Conservation (phyloP, 1,139 yeast genomes). For the Zygotorulaspora mrakii region DNA sequence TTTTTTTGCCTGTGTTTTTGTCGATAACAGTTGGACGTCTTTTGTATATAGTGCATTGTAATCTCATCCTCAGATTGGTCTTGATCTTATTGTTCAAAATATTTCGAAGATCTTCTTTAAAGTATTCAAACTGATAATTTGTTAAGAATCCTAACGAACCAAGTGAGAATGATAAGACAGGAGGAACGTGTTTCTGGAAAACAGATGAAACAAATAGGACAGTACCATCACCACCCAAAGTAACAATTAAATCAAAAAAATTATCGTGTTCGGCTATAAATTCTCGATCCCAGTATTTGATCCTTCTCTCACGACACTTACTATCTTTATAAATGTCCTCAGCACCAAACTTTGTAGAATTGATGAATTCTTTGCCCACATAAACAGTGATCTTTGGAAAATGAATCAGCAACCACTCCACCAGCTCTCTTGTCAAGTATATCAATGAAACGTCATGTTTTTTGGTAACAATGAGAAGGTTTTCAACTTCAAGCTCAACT, state of each 20-base stretch:
- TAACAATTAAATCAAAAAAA: conserved; percentile 67
- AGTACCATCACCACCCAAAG: conserved; percentile 90
- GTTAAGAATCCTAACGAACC: conserved; percentile 84
- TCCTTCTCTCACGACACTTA: conserved; percentile 34
- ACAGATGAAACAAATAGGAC: conserved; percentile 74
- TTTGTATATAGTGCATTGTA: conserved; percentile 60
- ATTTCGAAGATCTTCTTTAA: conserved; percentile 51
- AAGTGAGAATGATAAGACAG: conserved; percentile 75
- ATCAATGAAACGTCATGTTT: conserved; percentile 77
- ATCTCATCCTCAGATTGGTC: conserved; percentile 77
- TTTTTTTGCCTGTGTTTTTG: conserved; percentile 24
- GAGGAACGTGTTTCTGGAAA: conserved; percentile 80
- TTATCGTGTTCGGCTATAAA: conserved; percentile 51
- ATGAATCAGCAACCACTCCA: conserved; percentile 65
- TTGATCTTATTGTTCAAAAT: conserved; percentile 67
- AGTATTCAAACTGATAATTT: conserved; percentile 69
- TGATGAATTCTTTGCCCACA: conserved; percentile 62
- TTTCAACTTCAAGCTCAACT: conserved; percentile 62
- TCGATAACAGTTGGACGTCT: conserved; percentile 21
- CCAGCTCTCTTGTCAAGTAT: conserved; percentile 69
- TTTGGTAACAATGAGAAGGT: conserved; percentile 78
- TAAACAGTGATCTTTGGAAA: conserved; percentile 54
- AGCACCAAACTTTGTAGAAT: conserved; percentile 61
- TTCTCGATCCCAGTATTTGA: conserved; percentile 66
- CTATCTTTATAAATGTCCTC: conserved; percentile 35